Base-by-base conservation (phyloP, 148 eudicot genomes). In the Cornus florida region DNA sequence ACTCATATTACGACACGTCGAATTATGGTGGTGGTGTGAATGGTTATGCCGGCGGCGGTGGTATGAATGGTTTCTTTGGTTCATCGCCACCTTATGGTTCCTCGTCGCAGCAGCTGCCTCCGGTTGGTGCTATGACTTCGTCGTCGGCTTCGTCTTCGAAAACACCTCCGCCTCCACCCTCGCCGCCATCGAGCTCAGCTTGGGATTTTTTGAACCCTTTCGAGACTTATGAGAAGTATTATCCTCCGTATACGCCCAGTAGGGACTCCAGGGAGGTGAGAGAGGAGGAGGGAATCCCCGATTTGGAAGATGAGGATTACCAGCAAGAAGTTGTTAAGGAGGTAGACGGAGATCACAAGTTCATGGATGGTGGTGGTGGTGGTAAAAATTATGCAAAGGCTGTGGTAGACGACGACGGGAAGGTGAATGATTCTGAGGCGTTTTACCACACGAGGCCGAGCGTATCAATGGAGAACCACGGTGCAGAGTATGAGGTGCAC, bases 211-310 rank as follows among this genome's bases (percentile, higher is more conserved):
- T 96, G 80, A 88, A 92, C 73, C 91, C 93, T 12, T 96, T 96
- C 78, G 95, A 93, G 83, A 91, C 79, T 73, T 89, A 73, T 59
- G 97, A 94, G 66, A 82, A 23, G 6, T 81, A 67, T 78, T 93
- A 96, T 59, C 91, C 94, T 28, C 74, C 90, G 31, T 89, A 91
- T 71, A 84, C 98, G 14, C 90, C 94, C 0, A 93, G 96, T 77
- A 78, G 86, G 19, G 92, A 90, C 38, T 96, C 91, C 1, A 94
- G 90, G 80, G 99, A 96, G 76, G 88, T 92, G 81, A 93, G 99
- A 16, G 98, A 92, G 35, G 98, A 91, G 33, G 99, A 96, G 76
- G 99, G 99, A 56, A 96, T 96, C 28, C 98, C 99, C 20, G 99
- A 96, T 64, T 91, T 96, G 83, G 99, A 94, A 70, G 97, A 92